A percentile compares a stretch with the other conserved stretches of the same genome.
phyloP scores from a whole-genome alignment of 176 grass and related monocot species.

The Avena sativa region DNA sequence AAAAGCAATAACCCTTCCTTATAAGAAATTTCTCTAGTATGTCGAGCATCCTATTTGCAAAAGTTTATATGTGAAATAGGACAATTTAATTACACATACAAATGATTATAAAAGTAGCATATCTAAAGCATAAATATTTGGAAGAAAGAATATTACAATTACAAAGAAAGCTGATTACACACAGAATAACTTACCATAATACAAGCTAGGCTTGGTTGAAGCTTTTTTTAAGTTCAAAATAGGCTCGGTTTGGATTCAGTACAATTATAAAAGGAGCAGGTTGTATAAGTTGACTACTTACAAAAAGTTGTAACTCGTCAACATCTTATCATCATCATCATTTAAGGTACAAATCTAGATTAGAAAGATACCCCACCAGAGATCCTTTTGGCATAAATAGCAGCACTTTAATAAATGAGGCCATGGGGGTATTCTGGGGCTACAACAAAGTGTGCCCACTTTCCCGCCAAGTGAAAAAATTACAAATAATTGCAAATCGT shows the following conservation, averaged over 20 bases:
- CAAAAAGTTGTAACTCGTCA: slow-evolving; percentile 33
- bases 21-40: slow-evolving; percentile 99
- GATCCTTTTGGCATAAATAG: slow-evolving; percentile 8
- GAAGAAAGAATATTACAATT: slow-evolving; percentile 9
- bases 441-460: slow-evolving; percentile 24
- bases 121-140: slow-evolving; percentile 35
- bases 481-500: background rate
- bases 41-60: slow-evolving; percentile 87
- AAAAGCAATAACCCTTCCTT: slow-evolving; percentile 98
- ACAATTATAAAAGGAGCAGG: background rate
- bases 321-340: slow-evolving; percentile 24
- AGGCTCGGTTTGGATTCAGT: slow-evolving; percentile 2
- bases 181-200: slow-evolving; percentile 10
- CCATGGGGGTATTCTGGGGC: slow-evolving; percentile 10
- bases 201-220: slow-evolving; percentile 8
- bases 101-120: slow-evolving; percentile 37
- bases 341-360: slow-evolving; percentile 27
- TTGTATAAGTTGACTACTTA: background rate
- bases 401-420: slow-evolving; percentile 2
- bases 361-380: background rate
- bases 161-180: background rate
- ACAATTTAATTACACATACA: slow-evolving; percentile 39
- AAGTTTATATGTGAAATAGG: slow-evolving; percentile 33
- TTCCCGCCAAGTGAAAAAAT: slow-evolving; percentile 13
- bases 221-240: background rate